These are phyloP conservation scores for Calcarisporium arbuscula DNA, from an alignment of 2,329 filamentous ascomycete species.

Conservation along the genomic window DNA sequence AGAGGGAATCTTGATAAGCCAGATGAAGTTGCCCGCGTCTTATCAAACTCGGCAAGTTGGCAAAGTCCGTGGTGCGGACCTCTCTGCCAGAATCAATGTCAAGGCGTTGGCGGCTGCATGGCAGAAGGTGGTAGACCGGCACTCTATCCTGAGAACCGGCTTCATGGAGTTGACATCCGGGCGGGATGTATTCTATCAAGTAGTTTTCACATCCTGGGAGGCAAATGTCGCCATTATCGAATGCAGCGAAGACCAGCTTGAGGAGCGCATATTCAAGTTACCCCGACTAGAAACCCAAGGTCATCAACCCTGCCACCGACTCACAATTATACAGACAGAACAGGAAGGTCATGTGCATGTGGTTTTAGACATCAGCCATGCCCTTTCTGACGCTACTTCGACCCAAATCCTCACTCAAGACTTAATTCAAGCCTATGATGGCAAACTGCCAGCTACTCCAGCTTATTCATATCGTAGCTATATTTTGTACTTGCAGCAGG, in stretches of 20 bases:
- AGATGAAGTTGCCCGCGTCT: neutral
- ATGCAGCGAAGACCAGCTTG: too few relatives aligned
- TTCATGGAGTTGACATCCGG: neutral
- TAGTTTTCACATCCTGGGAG: constrained; percentile 1
- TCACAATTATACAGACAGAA: neutral
- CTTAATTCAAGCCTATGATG: too few relatives aligned
- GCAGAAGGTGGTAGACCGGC: constrained; percentile 2
- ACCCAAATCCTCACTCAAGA: too few relatives aligned
- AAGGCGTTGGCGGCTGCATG: constrained; percentile 3
- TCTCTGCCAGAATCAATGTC: constrained; percentile 18
- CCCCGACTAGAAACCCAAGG: too few relatives aligned
- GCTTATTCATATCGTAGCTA: too few relatives aligned
- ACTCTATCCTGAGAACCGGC: constrained; percentile 7
- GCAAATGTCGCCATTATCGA: neutral
- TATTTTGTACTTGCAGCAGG: too few relatives aligned
- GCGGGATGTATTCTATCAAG: constrained; percentile 1
- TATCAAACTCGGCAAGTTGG: neutral
- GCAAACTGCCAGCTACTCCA: too few relatives aligned
- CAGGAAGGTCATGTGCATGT: too few relatives aligned
- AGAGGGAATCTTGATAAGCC: constrained; percentile 4
- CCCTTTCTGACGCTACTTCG: too few relatives aligned
- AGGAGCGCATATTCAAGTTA: too few relatives aligned
- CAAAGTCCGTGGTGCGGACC: constrained; percentile 1
- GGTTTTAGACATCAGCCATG: too few relatives aligned
- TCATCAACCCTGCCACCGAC: too few relatives aligned